A percentile compares a stretch with the other conserved stretches of the same genome.
Evolutionary conservation across 2,329 filamentous ascomycete genomes (phyloP).

Genomic region (Sarocladium oryzae): DNA sequence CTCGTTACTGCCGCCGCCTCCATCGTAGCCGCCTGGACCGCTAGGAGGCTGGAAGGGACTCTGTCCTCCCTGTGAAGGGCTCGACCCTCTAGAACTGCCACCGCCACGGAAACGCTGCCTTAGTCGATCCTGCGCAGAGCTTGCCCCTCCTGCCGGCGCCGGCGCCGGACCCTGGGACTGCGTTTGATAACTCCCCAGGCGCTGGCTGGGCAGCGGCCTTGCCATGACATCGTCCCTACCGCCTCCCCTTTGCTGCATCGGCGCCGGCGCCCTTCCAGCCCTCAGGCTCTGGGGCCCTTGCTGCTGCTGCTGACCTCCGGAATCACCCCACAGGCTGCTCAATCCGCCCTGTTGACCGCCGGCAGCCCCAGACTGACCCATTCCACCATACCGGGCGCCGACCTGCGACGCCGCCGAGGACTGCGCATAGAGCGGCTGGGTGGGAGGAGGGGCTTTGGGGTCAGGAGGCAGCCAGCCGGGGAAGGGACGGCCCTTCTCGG

Average conservation of each 20-base stretch:
- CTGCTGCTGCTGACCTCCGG: constrained; percentile 24
- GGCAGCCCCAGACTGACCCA: constrained; percentile 20
- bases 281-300: constrained; percentile 36
- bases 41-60: constrained; percentile 43
- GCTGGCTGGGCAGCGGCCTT: constrained; percentile 64
- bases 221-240: constrained; percentile 35
- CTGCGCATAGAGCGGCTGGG: constrained; percentile 48
- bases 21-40: constrained; percentile 24
- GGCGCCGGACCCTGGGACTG: constrained; percentile 16
- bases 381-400: constrained; percentile 40
- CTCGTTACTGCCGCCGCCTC: constrained; percentile 17
- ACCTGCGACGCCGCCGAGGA: constrained; percentile 42
- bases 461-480: constrained; percentile 86
- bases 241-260: constrained; percentile 17
- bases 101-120: constrained; percentile 71
- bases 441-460: constrained; percentile 54
- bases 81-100: constrained; percentile 51
- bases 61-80: constrained; percentile 36
- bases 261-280: constrained; percentile 29
- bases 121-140: constrained; percentile 69
- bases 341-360: constrained; percentile 31
- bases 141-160: constrained; percentile 33
- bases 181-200: constrained; percentile 68
- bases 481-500: constrained; percentile 73
- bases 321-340: constrained; percentile 54